Evolutionary conservation across 495 filamentous ascomycete species (phyloP).

Genomic region (Copromyces sp.): DNA sequence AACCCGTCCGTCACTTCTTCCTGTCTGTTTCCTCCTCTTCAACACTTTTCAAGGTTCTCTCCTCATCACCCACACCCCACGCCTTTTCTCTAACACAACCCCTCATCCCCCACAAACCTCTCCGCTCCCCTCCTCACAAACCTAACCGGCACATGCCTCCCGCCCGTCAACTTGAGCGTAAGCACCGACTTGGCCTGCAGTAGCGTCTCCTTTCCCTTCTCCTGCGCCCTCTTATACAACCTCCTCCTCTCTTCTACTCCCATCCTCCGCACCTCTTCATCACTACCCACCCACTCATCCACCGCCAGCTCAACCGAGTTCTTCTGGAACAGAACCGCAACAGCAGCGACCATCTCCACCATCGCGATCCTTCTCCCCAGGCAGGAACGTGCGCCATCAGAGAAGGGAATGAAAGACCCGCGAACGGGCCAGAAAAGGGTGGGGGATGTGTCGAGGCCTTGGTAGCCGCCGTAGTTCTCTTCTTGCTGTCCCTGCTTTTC

Average conservation of each 20-base stretch:
- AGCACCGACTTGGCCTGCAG: constrained; percentile 40
- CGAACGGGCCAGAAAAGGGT: constrained; percentile 47
- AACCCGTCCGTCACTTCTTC: background rate
- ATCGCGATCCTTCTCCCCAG: constrained; percentile 63
- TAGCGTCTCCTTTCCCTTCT: constrained; percentile 36
- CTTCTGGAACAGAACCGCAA: constrained; percentile 53
- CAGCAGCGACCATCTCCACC: constrained; percentile 60
- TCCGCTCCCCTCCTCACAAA: constrained; percentile 54
- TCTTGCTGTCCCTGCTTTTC: constrained; percentile 23
- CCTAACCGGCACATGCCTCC: constrained; percentile 45
- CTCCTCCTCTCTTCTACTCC: constrained; percentile 31
- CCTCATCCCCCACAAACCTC: constrained; percentile 40
- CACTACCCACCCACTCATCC: constrained; percentile 43
- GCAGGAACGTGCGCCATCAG: constrained; percentile 60
- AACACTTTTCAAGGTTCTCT: background rate
- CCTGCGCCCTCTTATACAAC: constrained; percentile 45
- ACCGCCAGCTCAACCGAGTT: constrained; percentile 60
- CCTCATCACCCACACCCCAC: background rate
- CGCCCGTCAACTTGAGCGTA: constrained; percentile 52
- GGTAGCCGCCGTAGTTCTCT: constrained; percentile 46
- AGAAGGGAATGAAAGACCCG: constrained; percentile 65
- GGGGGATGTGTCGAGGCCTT: constrained; percentile 42
- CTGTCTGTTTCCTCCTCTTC: background rate
- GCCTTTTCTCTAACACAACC: constrained; percentile 7
- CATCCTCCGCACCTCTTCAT: constrained; percentile 52